Base-by-base conservation (phyloP, 768 basidiomycete genomes). In the Leccinum fibrillosum region DNA sequence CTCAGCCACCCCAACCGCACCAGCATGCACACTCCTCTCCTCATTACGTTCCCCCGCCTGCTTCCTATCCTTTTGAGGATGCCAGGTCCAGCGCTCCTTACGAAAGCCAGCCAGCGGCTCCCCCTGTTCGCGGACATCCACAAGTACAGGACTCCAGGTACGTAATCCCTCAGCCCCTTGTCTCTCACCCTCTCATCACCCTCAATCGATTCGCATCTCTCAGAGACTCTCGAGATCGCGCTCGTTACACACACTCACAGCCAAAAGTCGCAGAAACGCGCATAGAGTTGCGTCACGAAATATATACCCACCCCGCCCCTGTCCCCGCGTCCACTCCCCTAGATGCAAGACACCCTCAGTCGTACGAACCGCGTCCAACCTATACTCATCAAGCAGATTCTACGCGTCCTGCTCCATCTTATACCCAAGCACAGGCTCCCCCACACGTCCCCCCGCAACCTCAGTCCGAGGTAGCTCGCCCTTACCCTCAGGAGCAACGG, bases 181-280 rank as follows among this genome's bases (percentile, higher is more conserved):
- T 34, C 17, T n/a, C 4, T 1, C 48, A 32, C 26, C 52, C 11
- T 47, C 19, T 30, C n/a, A 49, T 65, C 53, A 62, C 28, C 13
- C 26, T 32, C 47, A 6, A 6, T 48, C 59, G 55, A 67, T 59
- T 61, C 56, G 42, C 66, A 12, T 35, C 54, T 50, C 59, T 34
- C 59, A 70, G 68, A 3, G 64, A 68, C 51, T 55, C 68, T 23
- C 69, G 68, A 55, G 69, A 68, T 58, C 68, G 69, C 19, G 30
- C 61, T 39, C 65, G 69, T 7, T 63, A 67, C 55, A 4, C 69
- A 23, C 58, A 59, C 12, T 0, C 52, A 1, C 69, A 71, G 8
- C 51, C 62, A 12, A 67, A 67, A 37, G 49, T 56, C 9, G 32
- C 59, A 8, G 69, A 70, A 49, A 32, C 61, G 2, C 69, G 66